Base-by-base conservation (phyloP, 192 early-diverging fungal species). In the Entomortierella chlamydospora region DNA sequence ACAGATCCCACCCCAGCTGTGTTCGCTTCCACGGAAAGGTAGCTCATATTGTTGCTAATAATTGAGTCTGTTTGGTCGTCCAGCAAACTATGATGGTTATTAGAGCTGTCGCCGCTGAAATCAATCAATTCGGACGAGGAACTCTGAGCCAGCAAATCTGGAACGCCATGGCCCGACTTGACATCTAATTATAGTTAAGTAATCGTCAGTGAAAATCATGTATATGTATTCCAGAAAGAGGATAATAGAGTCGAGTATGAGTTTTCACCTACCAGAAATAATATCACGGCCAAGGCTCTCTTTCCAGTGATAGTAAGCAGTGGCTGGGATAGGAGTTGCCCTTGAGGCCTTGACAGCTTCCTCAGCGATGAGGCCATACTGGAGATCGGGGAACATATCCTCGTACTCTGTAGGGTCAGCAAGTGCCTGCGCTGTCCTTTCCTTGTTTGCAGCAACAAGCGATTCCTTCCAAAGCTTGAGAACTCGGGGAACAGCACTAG, bases 301-400 rank as follows among this genome's bases (percentile, higher is more conserved):
- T 78, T 88, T 92, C 81, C 74, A 84, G 25, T 89, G 83, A 23
- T 47, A 47, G 61, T 91, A 92, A 2, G 88, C 82, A n/a, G 76
- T 71, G 3, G 92, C 89, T 5, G 88, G 83, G 28, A 84, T 39
- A 37, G 76, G 39, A 18, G 51, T 66, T 45, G 54, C 62, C 37
- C 73, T 66, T 28, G 83, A 41, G 18, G 84, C 76, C 55, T 83
- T 78, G 47, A 84, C 66, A 17, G 81, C 81, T 55, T 84, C 67
- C 61, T 90, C 90, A 22, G 86, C 87, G 63, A 86, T 74, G 2
- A 94, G 69, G 10, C 70, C 79, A 25, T 86, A 84, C 54, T 90
- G 81, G 47, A 93, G 82, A 71, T 94, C 94, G 11, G 95, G 92
- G 87, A 99, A 99, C 72, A 98, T 85, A 56, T 98, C 93, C 42